phyloP scores from a whole-genome alignment of 495 filamentous ascomycete species.

The Niebla homalea region DNA sequence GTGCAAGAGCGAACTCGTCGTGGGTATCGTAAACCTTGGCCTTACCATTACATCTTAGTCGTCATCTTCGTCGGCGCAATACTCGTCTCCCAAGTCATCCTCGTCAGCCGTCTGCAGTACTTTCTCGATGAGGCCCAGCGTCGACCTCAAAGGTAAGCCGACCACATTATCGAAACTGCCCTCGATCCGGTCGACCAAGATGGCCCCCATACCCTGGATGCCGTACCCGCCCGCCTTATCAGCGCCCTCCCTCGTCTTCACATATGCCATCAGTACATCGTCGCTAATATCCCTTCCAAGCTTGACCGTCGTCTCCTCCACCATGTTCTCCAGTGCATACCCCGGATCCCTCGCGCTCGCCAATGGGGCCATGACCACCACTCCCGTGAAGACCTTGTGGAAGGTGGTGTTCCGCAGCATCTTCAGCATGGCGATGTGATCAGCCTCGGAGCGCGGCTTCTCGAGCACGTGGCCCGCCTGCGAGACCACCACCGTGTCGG shows the following conservation, averaged over 20 bases:
- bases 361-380: constrained; percentile 68
- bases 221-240: constrained; percentile 98
- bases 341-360: constrained; percentile 65
- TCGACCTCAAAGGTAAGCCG: constrained; percentile 75
- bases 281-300: constrained; percentile 67
- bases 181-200: constrained; percentile 77
- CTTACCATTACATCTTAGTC: neutral
- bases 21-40: too few species aligned
- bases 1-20: neutral
- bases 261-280: constrained; percentile 76
- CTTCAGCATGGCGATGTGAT: constrained; percentile 72
- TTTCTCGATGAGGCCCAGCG: constrained; percentile 73
- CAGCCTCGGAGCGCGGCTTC: constrained; percentile 69
- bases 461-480: constrained; percentile 64
- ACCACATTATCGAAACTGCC: constrained; percentile 91
- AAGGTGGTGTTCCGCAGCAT: constrained; percentile 55
- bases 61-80: constrained; percentile 14
- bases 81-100: constrained; percentile 24
- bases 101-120: constrained; percentile 48
- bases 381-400: constrained; percentile 74
- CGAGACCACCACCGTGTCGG: constrained; percentile 82
- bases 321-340: constrained; percentile 64
- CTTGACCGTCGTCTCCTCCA: constrained; percentile 76
- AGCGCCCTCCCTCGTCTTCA: constrained; percentile 77
- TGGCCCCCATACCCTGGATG: constrained; percentile 73